Evolutionary conservation across 768 basidiomycete species (phyloP), one percentile per base, ranked within the genome.

Genomic region (Termitomyces sp.): DNA sequence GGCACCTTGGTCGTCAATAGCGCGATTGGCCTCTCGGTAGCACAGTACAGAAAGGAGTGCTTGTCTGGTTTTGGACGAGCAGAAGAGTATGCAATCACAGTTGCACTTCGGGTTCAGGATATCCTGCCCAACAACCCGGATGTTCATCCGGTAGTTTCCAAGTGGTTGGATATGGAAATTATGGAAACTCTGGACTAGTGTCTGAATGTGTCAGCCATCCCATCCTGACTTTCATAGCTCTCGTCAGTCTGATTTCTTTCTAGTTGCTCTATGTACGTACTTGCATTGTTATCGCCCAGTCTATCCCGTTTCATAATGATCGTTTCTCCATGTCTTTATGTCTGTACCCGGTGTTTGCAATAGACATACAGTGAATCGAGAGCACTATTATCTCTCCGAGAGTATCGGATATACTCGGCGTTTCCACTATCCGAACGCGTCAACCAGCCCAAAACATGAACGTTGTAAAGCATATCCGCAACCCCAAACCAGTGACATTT

Each of bases 21-120:
- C 19, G 74, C 89, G 59, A 68, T 90, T 41, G 81, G 81, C 21
- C 65, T 90, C 7, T 62, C 78, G 0, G 87, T 86, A 62, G 78
- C 75, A 8, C 80, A 81, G 59, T 92, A 91, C 63, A 77, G 89
- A 55, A 79, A 75, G 61, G 81, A 79, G 38, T 91, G 85, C 67
- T 70, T 93, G 38, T 72, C 81, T 42, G 90, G 91, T 21, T 92
- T 91, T 66, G 83, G 85, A 14, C 75, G 87, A 53, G 90, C 89
- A 40, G 89, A 91, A 60, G 87, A 90, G 63, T 88, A 83, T 61
- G 83, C 83, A 44, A 70, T 70, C 21, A 71, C 78, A 5, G 81
- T 90, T 48, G 84, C 79, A 3, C 77, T 78, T 64, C 78, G 78
- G 23, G 73, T 89, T 41, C 69, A 84, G 35, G 77, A 85, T 33